Evolutionary conservation across 2,329 filamentous ascomycete species (phyloP), one percentile per base, ranked within the genome.

Genomic region (Penicillium sclerotiorum): DNA sequence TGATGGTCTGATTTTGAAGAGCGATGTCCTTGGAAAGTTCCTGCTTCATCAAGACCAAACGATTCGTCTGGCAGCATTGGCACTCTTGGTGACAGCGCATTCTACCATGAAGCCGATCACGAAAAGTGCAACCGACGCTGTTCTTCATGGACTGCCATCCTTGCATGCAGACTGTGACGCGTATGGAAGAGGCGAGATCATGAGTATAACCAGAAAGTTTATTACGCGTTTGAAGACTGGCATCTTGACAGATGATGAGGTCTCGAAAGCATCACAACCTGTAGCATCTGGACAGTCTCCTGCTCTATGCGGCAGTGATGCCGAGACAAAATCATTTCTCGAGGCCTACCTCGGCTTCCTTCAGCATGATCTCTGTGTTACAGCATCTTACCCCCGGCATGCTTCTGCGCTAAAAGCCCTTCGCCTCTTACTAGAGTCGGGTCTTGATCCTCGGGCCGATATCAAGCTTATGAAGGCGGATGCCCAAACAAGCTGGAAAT

Each of bases 351-450:
- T 89, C 1, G 63, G 73, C 1, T 94, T 95, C 58, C 70, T 96
- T 5, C 79, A 84, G 45, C 74, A 77, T 30, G 91, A 97, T 61
- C 74, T 99, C 18, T 81, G 84, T 2, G 86, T 91, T 2, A 92
- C 88, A 1, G 85, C 89, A 13, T 94, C 92, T 9, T 99, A 97
- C 64, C 92, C 95, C 66, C 83, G 91, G 6, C 93, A 96, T 59
- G 88, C 92, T 39, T 89, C 88, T 2, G 85, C 90, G 2, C 70
- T 97, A 5, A 90, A 86, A 62, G 84, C 87, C 1, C 71, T 93
- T 22, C 76, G 76, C 1, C 78, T 87, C 45, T 74, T 93, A n/a
- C 70, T 91, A 5, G 82, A 82, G 50, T 83, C 87, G 35, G 87
- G 88, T 22, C 74, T 87, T n/a, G 87, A 88, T 53, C 63, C 75